Evolutionary conservation across 2,329 filamentous ascomycete species (phyloP).

Genomic region (Claviceps sorghi): DNA sequence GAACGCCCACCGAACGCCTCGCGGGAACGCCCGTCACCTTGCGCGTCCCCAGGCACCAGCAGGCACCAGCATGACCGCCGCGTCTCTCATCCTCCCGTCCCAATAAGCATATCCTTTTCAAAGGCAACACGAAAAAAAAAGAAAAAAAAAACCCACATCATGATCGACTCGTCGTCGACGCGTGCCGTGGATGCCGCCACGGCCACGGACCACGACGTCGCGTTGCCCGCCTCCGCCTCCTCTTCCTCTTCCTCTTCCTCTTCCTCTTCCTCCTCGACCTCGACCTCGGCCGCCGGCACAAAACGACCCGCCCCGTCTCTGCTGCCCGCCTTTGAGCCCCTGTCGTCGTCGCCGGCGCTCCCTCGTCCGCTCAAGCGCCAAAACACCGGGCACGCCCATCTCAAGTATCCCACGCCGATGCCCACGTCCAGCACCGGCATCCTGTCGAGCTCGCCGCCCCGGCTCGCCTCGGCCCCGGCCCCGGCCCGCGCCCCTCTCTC

Average conservation of each 20-base stretch:
- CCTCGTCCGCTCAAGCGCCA: conserved; percentile 57
- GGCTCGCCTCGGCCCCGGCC: conserved; percentile 32
- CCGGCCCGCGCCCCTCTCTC: conserved; percentile 74
- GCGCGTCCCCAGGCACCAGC: no score
- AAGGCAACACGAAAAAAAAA: neutral
- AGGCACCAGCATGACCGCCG: neutral
- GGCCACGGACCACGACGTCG: conserved; percentile 17
- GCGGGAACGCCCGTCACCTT: no score
- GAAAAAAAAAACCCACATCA: conserved; percentile 7
- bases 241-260: neutral
- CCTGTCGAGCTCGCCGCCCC: conserved; percentile 67
- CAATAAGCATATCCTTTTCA: neutral
- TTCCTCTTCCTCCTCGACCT: neutral
- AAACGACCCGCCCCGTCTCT: conserved; percentile 53
- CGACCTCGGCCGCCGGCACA: conserved; percentile 23
- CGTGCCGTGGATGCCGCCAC: neutral
- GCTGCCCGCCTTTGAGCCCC: conserved; percentile 64
- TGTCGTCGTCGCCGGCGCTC: conserved; percentile 62
- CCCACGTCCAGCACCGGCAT: conserved; percentile 90
- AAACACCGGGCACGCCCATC: conserved; percentile 31
- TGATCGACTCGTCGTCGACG: conserved; percentile 30
- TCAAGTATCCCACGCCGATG: conserved; percentile 81
- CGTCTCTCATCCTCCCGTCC: neutral
- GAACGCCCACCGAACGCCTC: neutral
- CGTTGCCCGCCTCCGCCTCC: conserved; percentile 15